Conservation (phyloP, 805 yeast species). For the Metschnikowia colocasiae region DNA sequence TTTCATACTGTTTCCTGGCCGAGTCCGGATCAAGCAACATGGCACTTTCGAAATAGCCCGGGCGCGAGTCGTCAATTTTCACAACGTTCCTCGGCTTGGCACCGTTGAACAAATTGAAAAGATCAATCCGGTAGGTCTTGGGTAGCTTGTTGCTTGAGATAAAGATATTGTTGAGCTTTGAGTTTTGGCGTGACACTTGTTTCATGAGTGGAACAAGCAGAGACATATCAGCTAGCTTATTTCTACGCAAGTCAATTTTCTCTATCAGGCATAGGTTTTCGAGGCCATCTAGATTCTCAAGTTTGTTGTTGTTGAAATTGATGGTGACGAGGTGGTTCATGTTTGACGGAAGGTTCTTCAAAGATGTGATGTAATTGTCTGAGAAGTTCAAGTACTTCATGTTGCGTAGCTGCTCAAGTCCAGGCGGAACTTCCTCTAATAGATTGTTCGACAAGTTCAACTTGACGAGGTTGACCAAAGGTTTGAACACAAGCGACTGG, state of each 20-base stretch:
- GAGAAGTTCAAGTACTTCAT: conserved; percentile 46
- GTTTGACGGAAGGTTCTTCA: conserved; percentile 33
- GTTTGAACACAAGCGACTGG: conserved; percentile 35
- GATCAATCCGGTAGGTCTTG: conserved; percentile 48
- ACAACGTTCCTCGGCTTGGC: conserved; percentile 44
- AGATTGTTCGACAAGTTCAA: conserved; percentile 56
- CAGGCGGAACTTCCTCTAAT: conserved; percentile 49
- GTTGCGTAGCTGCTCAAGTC: conserved; percentile 46
- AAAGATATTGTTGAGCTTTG: conserved; percentile 39
- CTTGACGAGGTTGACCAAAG: conserved; percentile 38
- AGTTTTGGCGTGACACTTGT: conserved; percentile 29
- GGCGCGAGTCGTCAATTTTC: conserved; percentile 57
- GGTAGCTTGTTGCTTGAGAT: conserved; percentile 41
- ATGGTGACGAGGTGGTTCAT: conserved; percentile 40
- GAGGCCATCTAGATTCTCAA: conserved; percentile 41
- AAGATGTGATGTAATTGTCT: conserved; percentile 37
- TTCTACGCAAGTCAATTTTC: conserved; percentile 52
- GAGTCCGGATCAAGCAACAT: conserved; percentile 48
- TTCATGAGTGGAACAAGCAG: conserved; percentile 34
- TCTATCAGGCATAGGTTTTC: conserved; percentile 43
- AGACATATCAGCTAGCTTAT: conserved; percentile 34
- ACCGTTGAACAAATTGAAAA: conserved; percentile 56
- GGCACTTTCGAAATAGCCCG: conserved; percentile 60
- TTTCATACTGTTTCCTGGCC: conserved; percentile 42
- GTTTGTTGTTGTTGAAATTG: conserved; percentile 48